Evolutionary conservation across 2,329 filamentous ascomycete species (phyloP).

Genomic region (Trichoderma cornu-damae): DNA sequence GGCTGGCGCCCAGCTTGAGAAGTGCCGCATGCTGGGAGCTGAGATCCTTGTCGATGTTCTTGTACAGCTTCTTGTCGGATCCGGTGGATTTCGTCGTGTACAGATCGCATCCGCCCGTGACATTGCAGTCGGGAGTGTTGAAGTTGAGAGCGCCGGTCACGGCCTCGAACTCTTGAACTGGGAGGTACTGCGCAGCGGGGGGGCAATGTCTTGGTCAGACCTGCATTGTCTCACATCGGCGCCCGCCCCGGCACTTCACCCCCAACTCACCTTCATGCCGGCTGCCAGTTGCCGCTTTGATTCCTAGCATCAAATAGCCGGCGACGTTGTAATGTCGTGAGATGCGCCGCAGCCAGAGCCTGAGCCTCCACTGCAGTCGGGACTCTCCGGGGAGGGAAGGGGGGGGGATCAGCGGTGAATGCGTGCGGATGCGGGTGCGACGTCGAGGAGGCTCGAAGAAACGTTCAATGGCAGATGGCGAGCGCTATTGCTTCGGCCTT

Average conservation of each 20-base stretch:
- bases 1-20: slow-evolving; percentile 75
- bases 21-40: slow-evolving; percentile 88
- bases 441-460: too few species aligned
- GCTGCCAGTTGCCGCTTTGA: neutral
- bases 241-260: neutral
- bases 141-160: slow-evolving; percentile 93
- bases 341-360: neutral
- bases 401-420: neutral
- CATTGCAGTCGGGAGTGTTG: slow-evolving; percentile 85
- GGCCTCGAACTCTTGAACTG: slow-evolving; percentile 83
- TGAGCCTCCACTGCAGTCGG: neutral
- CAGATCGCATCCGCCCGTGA: slow-evolving; percentile 89
- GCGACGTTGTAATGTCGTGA: neutral
- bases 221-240: neutral
- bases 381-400: too few species aligned
- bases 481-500: neutral
- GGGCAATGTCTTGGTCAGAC: slow-evolving; percentile 24
- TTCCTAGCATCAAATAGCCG: slow-evolving; percentile 4
- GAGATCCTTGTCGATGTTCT: slow-evolving; percentile 85
- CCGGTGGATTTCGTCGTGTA: slow-evolving; percentile 97
- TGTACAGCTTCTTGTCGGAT: slow-evolving; percentile 94
- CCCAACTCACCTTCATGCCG: slow-evolving; percentile 37
- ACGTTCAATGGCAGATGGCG: neutral
- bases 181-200: slow-evolving; percentile 64
- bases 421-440: neutral